Base-by-base conservation (phyloP, 805 yeast genomes). In the Candida succiphila region DNA sequence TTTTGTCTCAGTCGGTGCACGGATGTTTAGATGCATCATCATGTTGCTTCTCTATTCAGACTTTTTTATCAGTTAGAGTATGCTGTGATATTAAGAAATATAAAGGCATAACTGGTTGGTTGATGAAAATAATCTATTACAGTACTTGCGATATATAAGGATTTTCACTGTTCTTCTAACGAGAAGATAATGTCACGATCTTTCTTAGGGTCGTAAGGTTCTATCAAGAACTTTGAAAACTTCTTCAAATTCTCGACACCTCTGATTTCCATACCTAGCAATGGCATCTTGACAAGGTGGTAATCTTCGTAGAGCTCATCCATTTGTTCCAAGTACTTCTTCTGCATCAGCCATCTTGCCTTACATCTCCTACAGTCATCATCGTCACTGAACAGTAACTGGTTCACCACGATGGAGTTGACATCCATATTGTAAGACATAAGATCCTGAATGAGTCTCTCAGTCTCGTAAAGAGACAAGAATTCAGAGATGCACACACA, bases 401-500 rank as follows among this genome's bases (percentile, higher is more conserved):
- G 98, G 63, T 92, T 92, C 34, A 94, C 95, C 41, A 92, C 88
- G 50, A 92, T 92, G 25, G 96, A 82, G 59, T 87, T 89, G 41
- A 94, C 95, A 58, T 92, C 99, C 80, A 92, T 92, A 44, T 87
- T 83, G 61, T 85, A 92, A 35, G 89, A 77, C 61, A 87, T 81
- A 56, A 92, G 73, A 57, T 92, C 99, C 64, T 92, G 99, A 45
- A 92, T 84, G 78, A 92, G 75, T 63, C 99, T 78, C 63, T 92
- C 99, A 15, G 97, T 89, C 61, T 92, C 99, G 59, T 92, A 92
- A 31, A 92, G 67, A 2, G 97, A 88, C 52, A 92, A 69, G 61
- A 92, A 92, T 63, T 92, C 99, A 31, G 96, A 86, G 44, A 92
- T 92, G 61, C 99, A 92, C 29, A 92, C 98, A 62, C 96, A 92